A percentile compares a stretch with the other conserved stretches of the same genome.
phyloP scores from a whole-genome alignment of 208 protist genomes.

The Wallacemonas rigidus region DNA sequence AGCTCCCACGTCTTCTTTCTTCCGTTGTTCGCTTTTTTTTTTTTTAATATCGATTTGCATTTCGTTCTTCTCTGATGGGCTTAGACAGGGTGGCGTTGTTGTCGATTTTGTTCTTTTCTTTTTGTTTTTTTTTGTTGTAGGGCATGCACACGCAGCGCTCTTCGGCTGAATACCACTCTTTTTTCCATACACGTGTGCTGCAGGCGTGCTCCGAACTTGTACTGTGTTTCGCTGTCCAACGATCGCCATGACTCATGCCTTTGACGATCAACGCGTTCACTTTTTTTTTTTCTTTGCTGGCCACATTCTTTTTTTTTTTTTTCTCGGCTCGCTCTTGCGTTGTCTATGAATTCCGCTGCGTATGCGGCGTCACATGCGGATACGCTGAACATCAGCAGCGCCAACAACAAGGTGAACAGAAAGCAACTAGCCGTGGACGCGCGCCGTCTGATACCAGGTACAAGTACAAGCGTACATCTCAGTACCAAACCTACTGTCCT shows the following conservation, averaged over 20 bases:
- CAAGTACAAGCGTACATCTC: too few relatives aligned
- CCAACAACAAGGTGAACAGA: too few relatives aligned
- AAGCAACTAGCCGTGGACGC: too few relatives aligned
- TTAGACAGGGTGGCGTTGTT: background rate
- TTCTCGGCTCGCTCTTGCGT: background rate
- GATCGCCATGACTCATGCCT: background rate
- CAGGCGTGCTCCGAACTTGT: background rate
- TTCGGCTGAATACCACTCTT: background rate
- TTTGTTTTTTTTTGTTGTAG: background rate
- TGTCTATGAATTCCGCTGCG: too few relatives aligned
- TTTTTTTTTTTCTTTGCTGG: background rate
- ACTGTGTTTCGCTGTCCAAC: background rate
- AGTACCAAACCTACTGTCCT: too few relatives aligned
- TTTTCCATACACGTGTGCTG: background rate
- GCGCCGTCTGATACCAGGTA: too few relatives aligned
- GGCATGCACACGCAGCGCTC: background rate
- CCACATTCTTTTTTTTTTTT: background rate
- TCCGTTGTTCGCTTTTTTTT: conserved; percentile 9
- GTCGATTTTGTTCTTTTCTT: conserved; percentile 5
- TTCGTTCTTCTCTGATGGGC: background rate
- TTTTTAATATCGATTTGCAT: background rate
- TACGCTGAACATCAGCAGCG: too few relatives aligned
- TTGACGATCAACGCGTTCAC: background rate
- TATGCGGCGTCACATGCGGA: too few relatives aligned
- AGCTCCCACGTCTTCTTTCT: background rate